These are phyloP conservation scores for Brassica cretica DNA, from an alignment of 345 rosid species.

Conservation along the genomic window DNA sequence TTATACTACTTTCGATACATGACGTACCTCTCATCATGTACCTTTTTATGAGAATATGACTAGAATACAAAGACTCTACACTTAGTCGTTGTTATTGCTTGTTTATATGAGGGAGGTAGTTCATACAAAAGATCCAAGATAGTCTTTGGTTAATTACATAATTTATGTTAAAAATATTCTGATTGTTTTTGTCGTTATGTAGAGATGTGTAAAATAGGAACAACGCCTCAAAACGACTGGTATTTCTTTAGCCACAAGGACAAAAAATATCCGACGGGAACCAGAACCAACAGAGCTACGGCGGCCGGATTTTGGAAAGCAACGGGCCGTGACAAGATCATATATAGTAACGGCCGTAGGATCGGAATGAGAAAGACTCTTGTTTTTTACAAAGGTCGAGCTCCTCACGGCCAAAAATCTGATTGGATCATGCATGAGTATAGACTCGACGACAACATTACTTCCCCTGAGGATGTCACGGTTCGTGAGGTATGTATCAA, in stretches of 20 bases:
- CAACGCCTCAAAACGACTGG: constrained; percentile 84
- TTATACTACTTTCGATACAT: constrained; percentile 31
- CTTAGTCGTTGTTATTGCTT: constrained; percentile 28
- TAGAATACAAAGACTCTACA: constrained; percentile 27
- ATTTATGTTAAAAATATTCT: neutral
- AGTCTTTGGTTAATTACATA: constrained; percentile 11
- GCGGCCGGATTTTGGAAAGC: constrained; percentile 88
- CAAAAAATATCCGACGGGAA: constrained; percentile 82
- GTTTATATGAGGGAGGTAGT: constrained; percentile 22
- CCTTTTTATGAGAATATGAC: constrained; percentile 37
- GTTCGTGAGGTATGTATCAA: constrained; percentile 32
- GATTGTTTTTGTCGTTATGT: constrained; percentile 23
- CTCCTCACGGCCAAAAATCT: constrained; percentile 81
- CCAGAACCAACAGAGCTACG: constrained; percentile 80
- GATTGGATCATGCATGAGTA: constrained; percentile 93
- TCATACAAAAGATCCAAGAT: constrained; percentile 6
- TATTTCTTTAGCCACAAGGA: constrained; percentile 86
- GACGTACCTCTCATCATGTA: constrained; percentile 19
- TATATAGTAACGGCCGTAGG: constrained; percentile 52
- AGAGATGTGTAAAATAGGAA: constrained; percentile 83
- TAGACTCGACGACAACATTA: constrained; percentile 57
- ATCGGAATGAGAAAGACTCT: constrained; percentile 85
- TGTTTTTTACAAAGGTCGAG: constrained; percentile 81
- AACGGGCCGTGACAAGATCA: constrained; percentile 80
- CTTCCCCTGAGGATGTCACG: constrained; percentile 37